Evolutionary conservation across 73 alveolate genomes (phyloP), one percentile per base, ranked within the genome.

Genomic region (Tetrahymena malaccensis): DNA sequence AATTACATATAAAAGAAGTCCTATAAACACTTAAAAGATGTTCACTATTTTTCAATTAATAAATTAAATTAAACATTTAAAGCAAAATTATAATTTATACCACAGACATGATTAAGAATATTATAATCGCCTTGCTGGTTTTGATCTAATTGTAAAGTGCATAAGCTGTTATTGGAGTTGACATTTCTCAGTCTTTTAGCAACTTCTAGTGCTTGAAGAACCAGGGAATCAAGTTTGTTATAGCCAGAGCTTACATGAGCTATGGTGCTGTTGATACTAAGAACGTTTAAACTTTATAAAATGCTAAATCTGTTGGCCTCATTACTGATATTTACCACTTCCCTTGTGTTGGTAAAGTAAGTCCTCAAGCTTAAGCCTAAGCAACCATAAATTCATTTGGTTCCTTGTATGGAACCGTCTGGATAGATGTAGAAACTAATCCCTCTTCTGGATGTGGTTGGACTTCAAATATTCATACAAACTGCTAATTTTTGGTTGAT

Each of bases 351-450:
- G 43, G 43, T 31, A 27, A 70, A 70, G 34, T 31, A 15, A 50
- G 83, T 70, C 96, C 98, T n/a, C 85, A 96, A 8, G 40, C 83
- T 34, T 96, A 97, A 95, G 98, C 95, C 7, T 55, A 85, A 31
- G 96, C 94, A 17, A 40, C 94, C 70, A 96, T 96, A 0, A 89
- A 85, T 94, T 33, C 93, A 17, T 95, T 93, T 83, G 98, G 97
- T 43, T 85, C 93, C 5, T 84, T 96, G 17, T 97, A 97, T 95
- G 98, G 98, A 35, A 94, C 96, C 55, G 95, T 98, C 37, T 97
- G 99, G 98, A 40, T 98, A 94, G 98, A 98, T 85, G 96, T 98
- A 85, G 99, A 98, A 94, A 40, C 84, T 34, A 96, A 98, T 93
- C 98, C 98, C 0, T 96, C 98, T 55, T 15, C 96, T 40, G 98